Base-by-base conservation (phyloP, 2,329 filamentous ascomycete genomes). In the Xylaria sp. region DNA sequence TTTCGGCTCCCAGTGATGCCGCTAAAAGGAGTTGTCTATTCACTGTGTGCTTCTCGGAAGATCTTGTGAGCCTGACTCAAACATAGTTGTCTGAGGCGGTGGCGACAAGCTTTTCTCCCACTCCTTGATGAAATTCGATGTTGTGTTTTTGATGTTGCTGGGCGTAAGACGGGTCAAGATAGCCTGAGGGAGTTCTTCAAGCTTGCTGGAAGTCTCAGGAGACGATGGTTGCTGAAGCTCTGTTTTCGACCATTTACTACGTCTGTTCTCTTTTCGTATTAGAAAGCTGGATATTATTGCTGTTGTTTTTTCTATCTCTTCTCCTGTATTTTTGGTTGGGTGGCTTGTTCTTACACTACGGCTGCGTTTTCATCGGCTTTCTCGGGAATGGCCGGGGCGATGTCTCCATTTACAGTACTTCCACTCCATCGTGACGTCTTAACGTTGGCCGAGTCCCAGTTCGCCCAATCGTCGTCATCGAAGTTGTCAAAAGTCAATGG, bases 51-150 rank as follows among this genome's bases (percentile, higher is more conserved):
- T 63, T 60, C 67, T 64, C 36, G 56, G 57, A 13, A 69, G 54
- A 31, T 67, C 62, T 42, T 70, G 61, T 1, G 55, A 64, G 22
- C 39, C 60, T 22, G 56, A 57, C 55, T 69, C 71, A 61, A 71
- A 73, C 13, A 67, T 68, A 29, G 66, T 62, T n/a, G 66, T 64
- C 15, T 76, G 77, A 3, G 78, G 74, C 0, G 85, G 82, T 38
- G 88, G 84, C 1, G 86, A 88, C 15, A 94, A 81, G 71, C 87
- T 92, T 78, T 89, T 92, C 81, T 98, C 95, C 92, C 93, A 97
- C 76, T 97, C 94, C 70, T 90, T 91, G 88, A 97, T 93, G 64
- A 97, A 84, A 69, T 91, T 92, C 39, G 90, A 92, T n/a, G 94
- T 92, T 0, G 92, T 95, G 42, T 89, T 87, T 77, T 93, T 92